phyloP scores from a whole-genome alignment of 148 eudicot species.

The Drosera capensis region DNA sequence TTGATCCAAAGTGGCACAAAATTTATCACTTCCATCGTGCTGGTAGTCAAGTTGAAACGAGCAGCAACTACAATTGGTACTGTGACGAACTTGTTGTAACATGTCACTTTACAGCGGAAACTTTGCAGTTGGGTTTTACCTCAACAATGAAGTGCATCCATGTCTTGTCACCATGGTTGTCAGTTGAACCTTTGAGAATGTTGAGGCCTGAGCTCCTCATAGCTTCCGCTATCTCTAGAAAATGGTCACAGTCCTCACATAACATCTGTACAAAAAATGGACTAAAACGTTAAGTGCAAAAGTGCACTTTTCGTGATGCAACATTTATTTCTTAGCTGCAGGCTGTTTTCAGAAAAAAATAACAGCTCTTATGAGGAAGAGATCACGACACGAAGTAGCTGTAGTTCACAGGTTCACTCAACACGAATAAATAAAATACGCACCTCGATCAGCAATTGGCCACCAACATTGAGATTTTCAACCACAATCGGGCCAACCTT shows the following conservation, averaged over 20 bases:
- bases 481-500: conserved; percentile 65
- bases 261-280: conserved; percentile 26
- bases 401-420: too few relatives aligned
- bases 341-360: too few relatives aligned
- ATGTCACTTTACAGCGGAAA: too few relatives aligned
- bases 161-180: conserved; percentile 46
- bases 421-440: background rate
- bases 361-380: too few relatives aligned
- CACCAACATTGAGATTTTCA: conserved; percentile 57
- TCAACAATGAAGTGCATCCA: conserved; percentile 84
- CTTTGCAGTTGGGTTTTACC: conserved; percentile 48
- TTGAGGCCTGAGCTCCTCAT: conserved; percentile 61
- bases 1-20: too few relatives aligned
- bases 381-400: too few relatives aligned
- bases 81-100: too few relatives aligned
- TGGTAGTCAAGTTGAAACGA: background rate
- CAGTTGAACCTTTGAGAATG: conserved; percentile 67
- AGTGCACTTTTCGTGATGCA: too few relatives aligned
- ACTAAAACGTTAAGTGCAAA: background rate
- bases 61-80: too few relatives aligned
- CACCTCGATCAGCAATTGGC: conserved; percentile 80
- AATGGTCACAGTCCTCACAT: conserved; percentile 48
- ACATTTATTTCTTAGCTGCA: too few relatives aligned
- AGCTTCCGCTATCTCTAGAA: conserved; percentile 64
- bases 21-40: too few relatives aligned